Evolutionary conservation across 2,329 filamentous ascomycete genomes (phyloP).

Genomic region (Cytospora mali): DNA sequence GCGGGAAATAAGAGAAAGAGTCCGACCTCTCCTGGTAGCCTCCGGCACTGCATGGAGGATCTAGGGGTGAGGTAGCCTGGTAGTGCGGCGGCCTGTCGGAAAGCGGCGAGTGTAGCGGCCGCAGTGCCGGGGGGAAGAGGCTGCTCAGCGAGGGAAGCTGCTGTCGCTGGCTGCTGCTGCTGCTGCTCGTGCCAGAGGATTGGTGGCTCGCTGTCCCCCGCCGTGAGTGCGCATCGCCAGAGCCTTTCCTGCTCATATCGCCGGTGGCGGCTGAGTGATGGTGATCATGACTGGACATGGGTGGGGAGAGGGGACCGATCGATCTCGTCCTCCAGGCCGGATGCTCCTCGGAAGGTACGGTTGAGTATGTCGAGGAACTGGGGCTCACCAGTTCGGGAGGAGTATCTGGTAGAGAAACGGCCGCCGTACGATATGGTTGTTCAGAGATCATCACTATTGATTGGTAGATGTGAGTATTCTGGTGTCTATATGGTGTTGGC

Average conservation of each 20-base stretch:
- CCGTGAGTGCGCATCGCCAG: conserved; percentile 42
- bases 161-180: conserved; percentile 43
- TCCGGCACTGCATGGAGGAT: conserved; percentile 47
- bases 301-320: conserved; percentile 49
- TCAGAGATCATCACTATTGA: conserved; percentile 62
- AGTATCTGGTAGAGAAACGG: conserved; percentile 52
- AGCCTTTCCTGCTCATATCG: conserved; percentile 46
- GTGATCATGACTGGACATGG: conserved; percentile 62
- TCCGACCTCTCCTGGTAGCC: conserved; percentile 42
- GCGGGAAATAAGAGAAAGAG: conserved; percentile 52
- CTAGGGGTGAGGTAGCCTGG: conserved; percentile 49
- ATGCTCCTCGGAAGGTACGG: conserved; percentile 45
- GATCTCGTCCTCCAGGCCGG: conserved; percentile 47
- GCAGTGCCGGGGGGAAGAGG: conserved; percentile 52
- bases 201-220: conserved; percentile 37
- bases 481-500: conserved; percentile 21
- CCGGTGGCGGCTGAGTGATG: conserved; percentile 41
- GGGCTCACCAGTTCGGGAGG: conserved; percentile 58
- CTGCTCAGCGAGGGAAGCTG: conserved; percentile 61
- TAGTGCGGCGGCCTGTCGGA: conserved; percentile 50
- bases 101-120: conserved; percentile 49
- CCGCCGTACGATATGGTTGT: conserved; percentile 43
- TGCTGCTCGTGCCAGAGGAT: conserved; percentile 11
- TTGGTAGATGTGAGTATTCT: conserved; percentile 31
- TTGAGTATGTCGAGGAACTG: conserved; percentile 51